These are phyloP conservation scores for Hypholoma sublateritium DNA, from an alignment of 768 basidiomycete species.

Conservation along the genomic window DNA sequence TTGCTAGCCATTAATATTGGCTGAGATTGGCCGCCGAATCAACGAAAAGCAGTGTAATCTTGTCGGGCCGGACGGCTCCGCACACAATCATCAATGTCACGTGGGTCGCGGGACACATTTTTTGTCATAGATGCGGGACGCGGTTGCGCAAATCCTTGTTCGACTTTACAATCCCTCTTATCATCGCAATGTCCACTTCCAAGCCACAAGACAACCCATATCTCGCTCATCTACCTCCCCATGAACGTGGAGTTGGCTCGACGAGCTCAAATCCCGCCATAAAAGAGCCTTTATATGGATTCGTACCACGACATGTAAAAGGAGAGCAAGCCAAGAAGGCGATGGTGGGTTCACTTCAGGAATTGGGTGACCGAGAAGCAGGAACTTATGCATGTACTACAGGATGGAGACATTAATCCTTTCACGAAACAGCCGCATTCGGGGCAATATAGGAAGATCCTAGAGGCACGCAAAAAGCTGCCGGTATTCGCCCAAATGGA, in stretches of 20 bases:
- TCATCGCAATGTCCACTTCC: conserved; percentile 1
- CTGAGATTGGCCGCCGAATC: too few relatives aligned
- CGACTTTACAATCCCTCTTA: neutral
- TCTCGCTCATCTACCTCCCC: conserved; percentile 45
- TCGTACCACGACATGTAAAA: conserved; percentile 67
- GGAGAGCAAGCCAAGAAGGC: conserved; percentile 65
- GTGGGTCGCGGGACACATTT: neutral
- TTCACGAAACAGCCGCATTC: conserved; percentile 84
- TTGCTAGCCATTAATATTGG: too few relatives aligned
- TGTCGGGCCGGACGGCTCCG: too few relatives aligned
- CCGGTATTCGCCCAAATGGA: conserved; percentile 93
- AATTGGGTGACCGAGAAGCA: conserved; percentile 5
- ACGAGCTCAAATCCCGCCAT: conserved; percentile 9
- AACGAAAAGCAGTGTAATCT: too few relatives aligned
- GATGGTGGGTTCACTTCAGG: conserved; percentile 48
- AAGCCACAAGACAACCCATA: conserved; percentile 49
- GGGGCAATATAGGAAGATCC: conserved; percentile 79
- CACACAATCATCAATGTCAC: too few relatives aligned
- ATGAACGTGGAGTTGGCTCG: conserved; percentile 31
- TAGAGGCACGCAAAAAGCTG: conserved; percentile 81
- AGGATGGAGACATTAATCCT: conserved; percentile 64
- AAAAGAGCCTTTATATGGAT: conserved; percentile 70
- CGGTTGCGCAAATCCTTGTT: neutral
- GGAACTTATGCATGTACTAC: neutral
- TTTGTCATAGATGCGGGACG: neutral